A percentile compares a stretch with the other conserved stretches of the same genome.
Conservation (phyloP, 345 rosid genomes). For the Gossypium mustelinum region DNA sequence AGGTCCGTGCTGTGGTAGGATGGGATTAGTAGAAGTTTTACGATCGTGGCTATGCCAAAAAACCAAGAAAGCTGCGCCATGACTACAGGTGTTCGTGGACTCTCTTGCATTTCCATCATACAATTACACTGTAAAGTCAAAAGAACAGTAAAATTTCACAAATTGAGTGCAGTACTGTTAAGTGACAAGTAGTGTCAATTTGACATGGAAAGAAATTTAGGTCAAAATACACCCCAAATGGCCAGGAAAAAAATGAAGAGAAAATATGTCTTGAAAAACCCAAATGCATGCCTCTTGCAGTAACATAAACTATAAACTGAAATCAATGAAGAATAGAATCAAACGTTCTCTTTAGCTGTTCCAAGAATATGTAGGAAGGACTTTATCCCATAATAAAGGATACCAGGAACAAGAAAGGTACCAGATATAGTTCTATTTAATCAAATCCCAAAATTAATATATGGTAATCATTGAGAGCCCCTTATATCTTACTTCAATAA, state of each 20-base stretch:
- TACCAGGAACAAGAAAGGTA: not conserved
- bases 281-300: too few species aligned
- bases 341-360: not conserved
- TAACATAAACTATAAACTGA: not conserved
- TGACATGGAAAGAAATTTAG: too few species aligned
- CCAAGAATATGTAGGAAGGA: not conserved
- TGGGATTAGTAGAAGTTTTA: slow-evolving; percentile 74
- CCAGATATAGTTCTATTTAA: not conserved
- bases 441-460: not conserved
- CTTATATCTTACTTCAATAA: not conserved
- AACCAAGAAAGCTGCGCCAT: slow-evolving; percentile 45
- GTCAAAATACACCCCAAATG: too few species aligned
- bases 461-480: not conserved
- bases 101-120: slow-evolving; percentile 18
- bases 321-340: not conserved
- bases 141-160: not conserved
- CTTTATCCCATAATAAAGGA: not conserved
- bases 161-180: not conserved
- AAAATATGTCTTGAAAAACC: too few species aligned
- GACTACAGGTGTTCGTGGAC: not conserved
- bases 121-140: not conserved
- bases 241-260: too few species aligned
- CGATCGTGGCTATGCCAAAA: slow-evolving; percentile 45
- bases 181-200: not conserved
- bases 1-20: slow-evolving; percentile 84